These are phyloP conservation scores for Talaromyces sp. DNA, from an alignment of 2,329 filamentous ascomycete species.

Conservation along the genomic window DNA sequence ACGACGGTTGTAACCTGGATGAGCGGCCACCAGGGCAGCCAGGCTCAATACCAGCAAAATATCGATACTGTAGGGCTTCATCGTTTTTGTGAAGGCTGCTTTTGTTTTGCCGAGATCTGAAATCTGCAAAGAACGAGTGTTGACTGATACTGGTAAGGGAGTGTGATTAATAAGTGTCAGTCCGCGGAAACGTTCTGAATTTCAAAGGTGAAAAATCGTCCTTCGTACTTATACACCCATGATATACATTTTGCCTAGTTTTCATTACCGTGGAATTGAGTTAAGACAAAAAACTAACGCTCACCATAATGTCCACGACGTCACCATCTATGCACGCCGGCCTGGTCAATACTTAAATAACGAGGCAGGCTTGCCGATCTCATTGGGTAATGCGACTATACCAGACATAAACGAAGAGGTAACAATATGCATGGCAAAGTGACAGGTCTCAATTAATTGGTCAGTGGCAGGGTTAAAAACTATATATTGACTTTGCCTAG, in stretches of 20 bases:
- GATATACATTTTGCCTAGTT: neutral
- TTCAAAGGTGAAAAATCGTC: neutral
- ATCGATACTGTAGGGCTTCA: constrained; percentile 1
- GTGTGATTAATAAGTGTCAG: neutral
- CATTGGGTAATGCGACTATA: neutral
- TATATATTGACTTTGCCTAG: neutral
- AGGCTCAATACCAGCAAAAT: constrained; percentile 2
- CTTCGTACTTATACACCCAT: constrained; percentile 3
- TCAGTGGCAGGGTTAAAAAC: neutral
- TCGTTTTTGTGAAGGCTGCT: neutral
- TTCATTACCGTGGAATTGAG: neutral
- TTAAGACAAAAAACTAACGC: neutral
- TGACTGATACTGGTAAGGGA: constrained; percentile 3
- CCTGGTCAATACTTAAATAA: neutral
- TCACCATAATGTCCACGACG: neutral
- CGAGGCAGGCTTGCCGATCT: neutral
- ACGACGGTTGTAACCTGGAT: neutral
- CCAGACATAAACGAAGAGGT: neutral
- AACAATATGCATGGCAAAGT: neutral
- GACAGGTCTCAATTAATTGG: neutral
- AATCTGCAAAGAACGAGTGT: constrained; percentile 3
- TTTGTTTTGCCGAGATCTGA: neutral
- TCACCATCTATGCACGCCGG: neutral
- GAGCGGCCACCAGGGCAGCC: neutral
- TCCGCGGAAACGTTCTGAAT: neutral